phyloP scores from a whole-genome alignment of 2,329 filamentous ascomycete genomes.

The Sclerotinia spermophila region DNA sequence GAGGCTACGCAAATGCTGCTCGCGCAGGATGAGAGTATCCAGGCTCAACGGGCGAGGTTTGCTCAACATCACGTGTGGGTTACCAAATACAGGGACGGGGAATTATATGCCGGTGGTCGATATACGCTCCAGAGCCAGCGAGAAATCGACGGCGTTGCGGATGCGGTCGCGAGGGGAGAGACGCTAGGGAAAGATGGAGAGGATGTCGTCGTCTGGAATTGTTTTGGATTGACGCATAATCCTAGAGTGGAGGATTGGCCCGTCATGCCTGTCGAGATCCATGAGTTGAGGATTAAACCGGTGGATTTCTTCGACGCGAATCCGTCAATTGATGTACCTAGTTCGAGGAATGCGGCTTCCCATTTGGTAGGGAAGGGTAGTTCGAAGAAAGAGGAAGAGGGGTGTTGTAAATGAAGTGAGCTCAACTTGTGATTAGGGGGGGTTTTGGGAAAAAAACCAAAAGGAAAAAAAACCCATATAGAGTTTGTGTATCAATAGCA shows the following conservation, averaged over 20 bases:
- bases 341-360: slow-evolving; percentile 3
- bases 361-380: neutral
- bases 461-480: neutral
- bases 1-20: slow-evolving; percentile 75
- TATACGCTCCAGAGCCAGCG: slow-evolving; percentile 37
- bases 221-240: slow-evolving; percentile 86
- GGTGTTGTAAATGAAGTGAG: neutral
- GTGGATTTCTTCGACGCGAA: slow-evolving; percentile 49
- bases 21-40: slow-evolving; percentile 75
- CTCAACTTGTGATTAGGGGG: neutral
- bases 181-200: slow-evolving; percentile 71
- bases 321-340: slow-evolving; percentile 46
- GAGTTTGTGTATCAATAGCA: neutral
- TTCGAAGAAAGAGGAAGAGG: neutral
- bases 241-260: slow-evolving; percentile 87
- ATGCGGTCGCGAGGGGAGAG: slow-evolving; percentile 76
- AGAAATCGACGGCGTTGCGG: slow-evolving; percentile 44
- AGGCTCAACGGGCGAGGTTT: slow-evolving; percentile 88
- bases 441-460: neutral
- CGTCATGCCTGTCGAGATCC: slow-evolving; percentile 73
- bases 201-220: slow-evolving; percentile 88
- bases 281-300: slow-evolving; percentile 60
- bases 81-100: slow-evolving; percentile 67
- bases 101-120: slow-evolving; percentile 37
- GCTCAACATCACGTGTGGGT: slow-evolving; percentile 84